Base-by-base conservation (phyloP, 179 eudicot genomes). In the Beta lomatogona region DNA sequence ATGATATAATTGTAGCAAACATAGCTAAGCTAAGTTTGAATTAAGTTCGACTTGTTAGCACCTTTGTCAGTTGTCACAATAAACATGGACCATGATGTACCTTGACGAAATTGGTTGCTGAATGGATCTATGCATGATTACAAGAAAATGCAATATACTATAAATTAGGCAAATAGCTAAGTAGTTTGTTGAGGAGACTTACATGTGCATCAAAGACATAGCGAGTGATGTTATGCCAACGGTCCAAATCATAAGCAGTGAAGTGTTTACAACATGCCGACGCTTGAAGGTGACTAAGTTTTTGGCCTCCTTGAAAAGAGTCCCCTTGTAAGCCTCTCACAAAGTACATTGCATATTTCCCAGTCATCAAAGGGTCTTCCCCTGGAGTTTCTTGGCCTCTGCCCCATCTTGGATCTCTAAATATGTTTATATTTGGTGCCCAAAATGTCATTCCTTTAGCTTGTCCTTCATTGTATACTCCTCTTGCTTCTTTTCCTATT, bases 331-430 rank as follows among this genome's bases (percentile, higher is more conserved):
- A 22, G 16, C 99, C 99, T 73, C 99, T 85, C 0, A 94, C 98
- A 71, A 79, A 96, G 4, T 94, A 75, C 16, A 92, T 91, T 19
- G 97, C 90, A 15, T 94, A 96, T 71, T 83, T 88, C 0, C 92
- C 91, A 0, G 84, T 82, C 14, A 96, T 82, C 81, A 88, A n/a
- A 4, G 99, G 99, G 78, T 94, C 98, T 80, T 96, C 98, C 2
- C 99, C 99, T 0, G 98, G 94, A 5, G 98, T 95, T 80, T 95
- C 99, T 59, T 94, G 99, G 19, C 99, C 99, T 80, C 98, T 86
- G 7, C 99, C 99, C 99, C 99, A 96, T 64, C 99, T 86, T 11
- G 99, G 99, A 76, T 96, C 99, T 81, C 99, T 89, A 16, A 89
- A 92, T 46, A 96, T 86, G 87, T 96, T 96, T 75, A 96, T 96